Base-by-base conservation (phyloP, 768 basidiomycete species). In the Kwoniella newhampshirensis region DNA sequence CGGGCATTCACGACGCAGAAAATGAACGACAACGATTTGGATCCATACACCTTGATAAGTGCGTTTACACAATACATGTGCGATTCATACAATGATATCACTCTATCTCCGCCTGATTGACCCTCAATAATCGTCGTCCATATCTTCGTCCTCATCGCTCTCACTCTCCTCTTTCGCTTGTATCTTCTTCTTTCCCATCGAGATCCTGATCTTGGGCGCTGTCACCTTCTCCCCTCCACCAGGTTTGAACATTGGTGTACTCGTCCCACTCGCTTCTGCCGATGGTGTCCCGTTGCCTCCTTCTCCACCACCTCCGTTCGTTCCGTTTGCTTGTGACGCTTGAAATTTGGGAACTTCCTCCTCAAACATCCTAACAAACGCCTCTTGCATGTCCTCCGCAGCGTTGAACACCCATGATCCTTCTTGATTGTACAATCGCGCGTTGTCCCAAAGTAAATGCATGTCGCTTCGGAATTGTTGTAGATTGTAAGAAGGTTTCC, bases 331-430 rank as follows among this genome's bases (percentile, higher is more conserved):
- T 42, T 18, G 26, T 40, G n/a, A 30, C 51, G 43, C 23, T n/a
- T 28, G 40, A 20, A 62, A 45, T 32, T 59, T 60, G 25, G 57
- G 47, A 4, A 70, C 54, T 44, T 74, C 66, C 57, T 82, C 82
- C 40, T 85, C 81, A 68, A 86, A 90, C 8, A 86, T 80, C 25
- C 84, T 80, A 58, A 87, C 82, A 74, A 93, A 91, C 46, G 86
- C 85, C 71, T 87, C 88, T 78, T 94, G 88, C 88, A 93, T 90
- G 79, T 91, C 89, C 46, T 90, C 88, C 7, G 94, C 92, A 60
- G 94, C 91, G 59, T 88, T 81, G 77, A 92, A 94, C 35, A 96
- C 91, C 88, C 89, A 91, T 0, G 91, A 93, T 1, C 88, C 91
- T 77, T 94, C 91, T 75, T 88, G 86, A 75, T 97, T 97, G 81